phyloP scores from a whole-genome alignment of 2,329 filamentous ascomycete species.

The Zymoseptoria tritici region DNA sequence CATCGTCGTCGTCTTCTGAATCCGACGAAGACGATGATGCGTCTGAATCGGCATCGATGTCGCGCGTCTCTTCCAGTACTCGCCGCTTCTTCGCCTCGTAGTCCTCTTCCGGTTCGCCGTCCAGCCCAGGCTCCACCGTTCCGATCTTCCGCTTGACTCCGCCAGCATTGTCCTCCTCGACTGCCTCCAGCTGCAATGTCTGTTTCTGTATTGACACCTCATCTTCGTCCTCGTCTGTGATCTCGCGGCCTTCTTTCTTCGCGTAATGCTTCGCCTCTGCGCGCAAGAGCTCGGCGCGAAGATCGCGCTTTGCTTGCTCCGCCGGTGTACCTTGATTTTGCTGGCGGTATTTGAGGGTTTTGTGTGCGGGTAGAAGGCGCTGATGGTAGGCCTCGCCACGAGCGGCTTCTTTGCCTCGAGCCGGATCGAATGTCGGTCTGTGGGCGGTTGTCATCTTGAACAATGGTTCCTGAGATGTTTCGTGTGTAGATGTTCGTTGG shows the following conservation, averaged over 20 bases:
- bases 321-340: constrained; percentile 83
- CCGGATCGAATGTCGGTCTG: constrained; percentile 94
- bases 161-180: constrained; percentile 33
- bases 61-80: constrained; percentile 78
- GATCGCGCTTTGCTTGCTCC: constrained; percentile 63
- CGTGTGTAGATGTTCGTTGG: background rate
- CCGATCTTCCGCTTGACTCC: constrained; percentile 58
- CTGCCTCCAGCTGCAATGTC: constrained; percentile 42
- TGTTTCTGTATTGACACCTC: constrained; percentile 11
- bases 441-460: constrained; percentile 49
- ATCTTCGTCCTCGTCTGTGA: constrained; percentile 33
- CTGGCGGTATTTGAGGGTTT: constrained; percentile 80
- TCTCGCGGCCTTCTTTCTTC: constrained; percentile 63
- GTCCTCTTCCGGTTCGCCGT: constrained; percentile 52
- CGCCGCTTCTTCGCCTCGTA: constrained; percentile 74
- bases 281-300: constrained; percentile 80
- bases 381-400: constrained; percentile 94
- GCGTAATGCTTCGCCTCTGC: constrained; percentile 83
- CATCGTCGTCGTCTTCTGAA: constrained; percentile 51
- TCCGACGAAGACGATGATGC: constrained; percentile 24
- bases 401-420: constrained; percentile 87
- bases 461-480: background rate
- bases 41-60: constrained; percentile 77
- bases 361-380: constrained; percentile 87
- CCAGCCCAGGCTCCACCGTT: constrained; percentile 27